Conservation (phyloP, 1,139 yeast species). For the Yamadazyma mexicana region DNA sequence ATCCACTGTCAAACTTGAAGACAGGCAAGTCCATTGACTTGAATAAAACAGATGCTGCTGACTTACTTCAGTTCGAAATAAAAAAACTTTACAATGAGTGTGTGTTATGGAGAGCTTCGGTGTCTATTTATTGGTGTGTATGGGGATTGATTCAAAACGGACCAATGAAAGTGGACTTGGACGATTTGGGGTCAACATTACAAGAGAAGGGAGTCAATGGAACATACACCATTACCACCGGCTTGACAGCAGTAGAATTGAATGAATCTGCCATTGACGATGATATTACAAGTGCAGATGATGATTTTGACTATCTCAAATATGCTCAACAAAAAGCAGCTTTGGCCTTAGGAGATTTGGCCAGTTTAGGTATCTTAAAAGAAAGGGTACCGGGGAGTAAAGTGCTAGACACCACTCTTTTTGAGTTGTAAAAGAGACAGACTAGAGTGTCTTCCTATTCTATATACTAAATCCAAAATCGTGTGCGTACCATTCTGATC, state of each 20-base stretch:
- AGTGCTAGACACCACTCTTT: slow-evolving; percentile 38
- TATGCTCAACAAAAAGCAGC: slow-evolving; percentile 77
- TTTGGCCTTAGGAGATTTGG: slow-evolving; percentile 72
- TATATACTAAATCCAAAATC: no score
- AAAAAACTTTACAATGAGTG: slow-evolving; percentile 62
- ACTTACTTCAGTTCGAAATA: slow-evolving; percentile 52
- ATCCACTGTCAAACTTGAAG: slow-evolving; percentile 34
- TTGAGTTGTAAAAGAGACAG: slow-evolving; percentile 17
- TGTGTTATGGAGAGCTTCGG: slow-evolving; percentile 78
- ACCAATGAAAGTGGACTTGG: slow-evolving; percentile 22
- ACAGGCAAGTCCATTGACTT: slow-evolving; percentile 15
- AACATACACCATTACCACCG: slow-evolving; percentile 41
- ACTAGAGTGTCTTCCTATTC: neutral
- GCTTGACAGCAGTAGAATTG: slow-evolving; percentile 28
- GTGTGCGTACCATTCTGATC: no score
- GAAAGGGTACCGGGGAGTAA: slow-evolving; percentile 18
- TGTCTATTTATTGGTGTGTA: slow-evolving; percentile 77
- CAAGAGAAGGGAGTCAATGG: slow-evolving; percentile 36
- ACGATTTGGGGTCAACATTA: slow-evolving; percentile 15
- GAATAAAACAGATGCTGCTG: slow-evolving; percentile 21
- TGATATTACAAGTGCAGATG: slow-evolving; percentile 50
- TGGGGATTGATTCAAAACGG: slow-evolving; percentile 91
- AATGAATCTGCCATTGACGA: slow-evolving; percentile 31
- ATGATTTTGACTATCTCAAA: slow-evolving; percentile 74
- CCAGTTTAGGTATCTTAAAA: slow-evolving; percentile 57